Conservation (phyloP, 2,329 filamentous ascomycete genomes). For the Capronia americana region DNA sequence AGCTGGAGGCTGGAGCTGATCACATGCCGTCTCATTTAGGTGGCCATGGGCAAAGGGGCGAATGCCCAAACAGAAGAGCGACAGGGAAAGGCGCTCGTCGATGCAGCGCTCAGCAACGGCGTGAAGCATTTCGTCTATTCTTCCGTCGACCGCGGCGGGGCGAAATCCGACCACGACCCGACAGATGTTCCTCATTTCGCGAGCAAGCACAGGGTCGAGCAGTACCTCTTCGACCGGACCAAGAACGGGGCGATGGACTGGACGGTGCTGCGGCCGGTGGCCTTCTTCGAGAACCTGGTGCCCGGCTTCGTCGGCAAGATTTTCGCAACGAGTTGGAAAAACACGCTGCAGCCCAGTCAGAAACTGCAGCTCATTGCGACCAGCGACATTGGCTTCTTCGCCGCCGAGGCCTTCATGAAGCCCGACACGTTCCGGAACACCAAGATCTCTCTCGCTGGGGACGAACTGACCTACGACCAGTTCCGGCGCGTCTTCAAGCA, state of each 20-base stretch:
- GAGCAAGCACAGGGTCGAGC: slow-evolving; percentile 41
- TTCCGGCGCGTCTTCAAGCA: too few species aligned
- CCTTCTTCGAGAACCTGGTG: slow-evolving; percentile 40
- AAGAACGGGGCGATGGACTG: slow-evolving; percentile 33
- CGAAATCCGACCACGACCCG: slow-evolving; percentile 13
- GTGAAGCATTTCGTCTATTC: too few species aligned
- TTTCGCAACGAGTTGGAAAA: slow-evolving; percentile 33
- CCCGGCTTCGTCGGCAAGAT: slow-evolving; percentile 37
- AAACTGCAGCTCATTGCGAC: slow-evolving; percentile 51
- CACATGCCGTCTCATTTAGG: too few species aligned
- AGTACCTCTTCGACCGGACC: slow-evolving; percentile 39
- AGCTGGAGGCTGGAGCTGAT: too few species aligned
- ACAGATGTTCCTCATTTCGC: slow-evolving; percentile 42
- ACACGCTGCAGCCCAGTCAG: background rate
- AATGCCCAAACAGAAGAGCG: too few species aligned
- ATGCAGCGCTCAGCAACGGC: too few species aligned
- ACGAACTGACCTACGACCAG: too few species aligned
- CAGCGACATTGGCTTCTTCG: slow-evolving; percentile 56
- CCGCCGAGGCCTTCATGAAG: slow-evolving; percentile 51
- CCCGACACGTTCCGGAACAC: slow-evolving; percentile 40
- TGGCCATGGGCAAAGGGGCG: too few species aligned
- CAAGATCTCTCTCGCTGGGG: too few species aligned
- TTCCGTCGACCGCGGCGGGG: too few species aligned
- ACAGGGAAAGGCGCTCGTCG: too few species aligned
- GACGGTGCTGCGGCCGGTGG: slow-evolving; percentile 40